These are phyloP conservation scores for Tetracladium maxilliforme DNA, from an alignment of 2,329 filamentous ascomycete genomes.

Conservation along the genomic window DNA sequence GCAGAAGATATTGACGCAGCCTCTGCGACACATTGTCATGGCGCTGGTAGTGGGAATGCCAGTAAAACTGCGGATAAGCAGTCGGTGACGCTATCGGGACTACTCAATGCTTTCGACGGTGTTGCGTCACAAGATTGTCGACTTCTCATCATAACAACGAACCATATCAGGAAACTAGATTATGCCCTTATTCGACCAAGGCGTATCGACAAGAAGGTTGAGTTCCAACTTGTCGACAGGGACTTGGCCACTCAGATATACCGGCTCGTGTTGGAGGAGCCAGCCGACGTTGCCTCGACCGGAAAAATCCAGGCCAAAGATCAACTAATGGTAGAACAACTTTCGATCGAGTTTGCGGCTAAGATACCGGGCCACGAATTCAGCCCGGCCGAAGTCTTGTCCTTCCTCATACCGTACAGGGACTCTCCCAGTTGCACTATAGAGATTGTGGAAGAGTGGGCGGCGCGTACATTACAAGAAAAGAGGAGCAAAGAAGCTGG, in stretches of 20 bases:
- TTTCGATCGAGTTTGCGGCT: constrained; percentile 3
- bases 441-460: constrained; percentile 2
- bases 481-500: too few relatives aligned
- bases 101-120: constrained; percentile 58
- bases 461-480: constrained; percentile 2
- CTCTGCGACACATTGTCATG: too few relatives aligned
- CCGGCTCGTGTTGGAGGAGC: too few relatives aligned
- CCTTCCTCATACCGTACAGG: constrained; percentile 3
- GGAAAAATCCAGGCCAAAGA: too few relatives aligned
- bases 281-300: too few relatives aligned
- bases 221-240: constrained; percentile 20
- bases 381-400: constrained; percentile 4
- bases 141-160: constrained; percentile 63
- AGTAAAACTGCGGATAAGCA: too few relatives aligned
- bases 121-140: constrained; percentile 55
- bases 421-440: constrained; percentile 2
- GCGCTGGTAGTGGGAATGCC: too few relatives aligned
- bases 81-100: constrained; percentile 50
- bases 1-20: too few relatives aligned
- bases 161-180: constrained; percentile 49
- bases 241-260: too few relatives aligned
- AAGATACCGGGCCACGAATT: constrained; percentile 4
- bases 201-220: constrained; percentile 48
- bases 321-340: too few relatives aligned
- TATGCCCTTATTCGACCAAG: constrained; percentile 50